Percentiles rank a stretch among this genome's conserved stretches.
phyloP scores from a whole-genome alignment of 2,329 filamentous ascomycete genomes.

The Chaetoscypha palmicola region DNA sequence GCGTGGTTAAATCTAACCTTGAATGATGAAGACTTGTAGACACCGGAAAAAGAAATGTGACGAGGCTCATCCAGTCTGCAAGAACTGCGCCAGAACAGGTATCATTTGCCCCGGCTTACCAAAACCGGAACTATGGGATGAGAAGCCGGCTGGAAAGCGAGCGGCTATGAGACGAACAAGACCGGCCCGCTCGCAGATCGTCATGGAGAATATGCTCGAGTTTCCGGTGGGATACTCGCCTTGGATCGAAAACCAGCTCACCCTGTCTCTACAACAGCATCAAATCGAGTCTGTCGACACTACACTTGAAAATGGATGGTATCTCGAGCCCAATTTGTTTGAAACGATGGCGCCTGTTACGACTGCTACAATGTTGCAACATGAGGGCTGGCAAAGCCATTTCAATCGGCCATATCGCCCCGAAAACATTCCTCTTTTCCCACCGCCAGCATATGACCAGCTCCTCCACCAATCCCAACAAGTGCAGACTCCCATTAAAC shows the following conservation, averaged over 20 bases:
- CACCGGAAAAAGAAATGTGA: constrained; percentile 5
- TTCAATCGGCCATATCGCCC: no score
- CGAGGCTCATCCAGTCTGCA: background rate
- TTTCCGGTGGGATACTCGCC: background rate
- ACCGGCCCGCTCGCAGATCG: background rate
- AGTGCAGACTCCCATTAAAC: no score
- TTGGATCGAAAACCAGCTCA: background rate
- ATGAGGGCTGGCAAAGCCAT: no score
- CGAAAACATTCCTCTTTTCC: no score
- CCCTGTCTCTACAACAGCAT: background rate
- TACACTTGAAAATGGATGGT: no score
- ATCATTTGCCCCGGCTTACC: background rate
- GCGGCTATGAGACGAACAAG: background rate
- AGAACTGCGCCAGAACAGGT: background rate
- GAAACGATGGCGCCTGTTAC: no score
- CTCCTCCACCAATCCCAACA: no score
- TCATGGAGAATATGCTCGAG: background rate
- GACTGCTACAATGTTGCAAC: no score
- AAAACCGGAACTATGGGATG: background rate
- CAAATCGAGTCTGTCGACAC: no score
- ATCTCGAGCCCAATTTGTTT: no score
- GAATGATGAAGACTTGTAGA: constrained; percentile 1
- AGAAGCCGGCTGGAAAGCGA: background rate
- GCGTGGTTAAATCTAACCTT: no score
- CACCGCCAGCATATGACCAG: no score